phyloP scores from a whole-genome alignment of 192 early-diverging fungal genomes.

The Jimgerdemannia flammicorona region DNA sequence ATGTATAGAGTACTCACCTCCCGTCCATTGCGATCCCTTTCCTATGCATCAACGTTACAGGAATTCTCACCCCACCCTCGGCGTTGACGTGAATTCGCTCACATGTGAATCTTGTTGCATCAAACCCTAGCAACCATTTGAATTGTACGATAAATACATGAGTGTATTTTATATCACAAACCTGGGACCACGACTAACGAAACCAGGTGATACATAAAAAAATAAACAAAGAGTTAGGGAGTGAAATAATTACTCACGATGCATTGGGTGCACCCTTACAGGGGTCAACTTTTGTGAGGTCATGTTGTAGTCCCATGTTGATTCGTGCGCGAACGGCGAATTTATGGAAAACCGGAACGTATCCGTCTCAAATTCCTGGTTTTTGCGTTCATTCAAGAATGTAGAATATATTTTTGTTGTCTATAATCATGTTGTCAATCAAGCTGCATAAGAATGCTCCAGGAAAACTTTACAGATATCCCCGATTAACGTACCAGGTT shows the following conservation, averaged over 20 bases:
- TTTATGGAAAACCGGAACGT: conserved; percentile 56
- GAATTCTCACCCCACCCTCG: conserved; percentile 37
- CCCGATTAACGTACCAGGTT: conserved; percentile 39
- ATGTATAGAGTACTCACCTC: conserved; percentile 15
- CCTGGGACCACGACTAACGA: not conserved
- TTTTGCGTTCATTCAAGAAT: not conserved
- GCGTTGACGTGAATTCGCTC: conserved; percentile 41
- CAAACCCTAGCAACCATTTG: conserved; percentile 25
- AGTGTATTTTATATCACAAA: not conserved
- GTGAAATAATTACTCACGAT: conserved; percentile 26
- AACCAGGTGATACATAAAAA: not conserved
- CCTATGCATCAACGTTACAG: conserved; percentile 58
- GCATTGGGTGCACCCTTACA: conserved; percentile 40
- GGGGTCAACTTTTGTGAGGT: conserved; percentile 30
- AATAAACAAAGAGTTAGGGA: not conserved
- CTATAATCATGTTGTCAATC: not conserved
- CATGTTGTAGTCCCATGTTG: conserved; percentile 69
- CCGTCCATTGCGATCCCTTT: conserved; percentile 40
- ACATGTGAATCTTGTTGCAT: conserved; percentile 40
- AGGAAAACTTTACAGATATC: no score
- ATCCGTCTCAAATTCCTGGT: conserved; percentile 51
- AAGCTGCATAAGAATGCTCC: not conserved
- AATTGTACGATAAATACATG: not conserved
- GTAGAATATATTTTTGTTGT: not conserved
- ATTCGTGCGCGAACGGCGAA: conserved; percentile 62